Evolutionary conservation across 192 early-diverging fungal species (phyloP), one percentile per base, ranked within the genome.

Genomic region (Podila clonocystis): DNA sequence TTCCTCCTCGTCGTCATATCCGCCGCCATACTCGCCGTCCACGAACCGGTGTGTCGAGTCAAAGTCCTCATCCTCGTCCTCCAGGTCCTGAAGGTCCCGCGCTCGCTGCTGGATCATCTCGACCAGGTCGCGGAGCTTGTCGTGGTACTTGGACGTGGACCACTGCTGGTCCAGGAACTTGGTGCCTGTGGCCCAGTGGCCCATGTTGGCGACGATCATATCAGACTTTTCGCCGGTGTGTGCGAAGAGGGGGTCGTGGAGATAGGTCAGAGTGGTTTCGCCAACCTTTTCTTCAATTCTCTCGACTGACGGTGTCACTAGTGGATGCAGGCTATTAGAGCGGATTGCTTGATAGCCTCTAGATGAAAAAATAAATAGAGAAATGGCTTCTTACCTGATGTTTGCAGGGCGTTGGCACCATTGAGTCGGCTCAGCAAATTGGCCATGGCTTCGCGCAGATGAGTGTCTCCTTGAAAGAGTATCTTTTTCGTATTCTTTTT

Each of bases 171-270:
- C 69, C 60, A 72, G 45, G 58, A 67, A 67, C 17, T 62, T 71
- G 7, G 75, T 78, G 0, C 75, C 75, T 0, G 75, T 78, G 1
- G 75, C 75, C 64, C 55, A 65, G 34, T 78, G 75, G 50, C 75
- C 69, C 58, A 78, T 52, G 26, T 77, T 71, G 62, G 57, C 75
- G 9, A 77, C 75, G 15, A 77, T 24, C 28, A 77, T 50, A 22
- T 77, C 68, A 6, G 68, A 9, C 9, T 60, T 60, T 30, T 67
- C 64, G 22, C 57, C 20, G 1, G 48, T 20, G 19, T 67, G 26
- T 4, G 55, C n/a, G 31, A 71, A 67, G 7, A 77, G 45, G 0
- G 75, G 75, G 36, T 77, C 75, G 26, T 71, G 45, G 4, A 70
- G 13, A 29, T 65, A 77, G 5, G 52, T 29, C 26, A 77, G 65